phyloP scores from a whole-genome alignment of 768 basidiomycete species.

The Kwoniella pini region DNA sequence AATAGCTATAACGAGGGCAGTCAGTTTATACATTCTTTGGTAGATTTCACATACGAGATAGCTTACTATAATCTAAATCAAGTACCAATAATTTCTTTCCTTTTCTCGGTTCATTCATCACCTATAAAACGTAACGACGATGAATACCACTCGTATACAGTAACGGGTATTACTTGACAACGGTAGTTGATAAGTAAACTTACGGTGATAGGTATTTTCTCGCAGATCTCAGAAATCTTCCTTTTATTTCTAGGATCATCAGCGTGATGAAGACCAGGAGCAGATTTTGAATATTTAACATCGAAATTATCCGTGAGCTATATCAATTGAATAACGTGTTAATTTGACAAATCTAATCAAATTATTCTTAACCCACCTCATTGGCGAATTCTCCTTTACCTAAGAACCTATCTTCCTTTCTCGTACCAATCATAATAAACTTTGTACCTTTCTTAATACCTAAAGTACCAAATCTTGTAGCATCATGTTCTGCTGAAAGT shows the following conservation, averaged over 20 bases:
- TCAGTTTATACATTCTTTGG: too few relatives aligned
- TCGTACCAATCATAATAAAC: constrained; percentile 83
- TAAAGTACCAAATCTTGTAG: constrained; percentile 58
- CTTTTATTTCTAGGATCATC: constrained; percentile 79
- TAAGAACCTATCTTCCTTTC: constrained; percentile 80
- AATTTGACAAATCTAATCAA: neutral
- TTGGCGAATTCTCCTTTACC: constrained; percentile 60
- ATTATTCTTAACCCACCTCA: constrained; percentile 8
- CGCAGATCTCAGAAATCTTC: constrained; percentile 72
- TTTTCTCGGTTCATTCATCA: constrained; percentile 73
- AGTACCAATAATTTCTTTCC: constrained; percentile 81
- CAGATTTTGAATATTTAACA: constrained; percentile 65
- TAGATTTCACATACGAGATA: too few relatives aligned
- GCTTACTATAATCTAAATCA: constrained; percentile 82
- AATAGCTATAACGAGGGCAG: constrained; percentile 61
- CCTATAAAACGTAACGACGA: constrained; percentile 58
- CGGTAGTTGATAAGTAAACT: too few relatives aligned
- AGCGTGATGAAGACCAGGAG: constrained; percentile 64
- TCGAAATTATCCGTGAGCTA: constrained; percentile 71
- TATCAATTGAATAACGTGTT: too few relatives aligned
- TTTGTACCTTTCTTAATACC: constrained; percentile 60
- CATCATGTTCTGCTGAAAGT: constrained; percentile 71
- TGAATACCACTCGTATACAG: too few relatives aligned
- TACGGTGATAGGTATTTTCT: constrained; percentile 57
- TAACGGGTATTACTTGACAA: too few relatives aligned